Base-by-base conservation (phyloP, 192 early-diverging fungal species). In the Lobosporangium transversale region DNA sequence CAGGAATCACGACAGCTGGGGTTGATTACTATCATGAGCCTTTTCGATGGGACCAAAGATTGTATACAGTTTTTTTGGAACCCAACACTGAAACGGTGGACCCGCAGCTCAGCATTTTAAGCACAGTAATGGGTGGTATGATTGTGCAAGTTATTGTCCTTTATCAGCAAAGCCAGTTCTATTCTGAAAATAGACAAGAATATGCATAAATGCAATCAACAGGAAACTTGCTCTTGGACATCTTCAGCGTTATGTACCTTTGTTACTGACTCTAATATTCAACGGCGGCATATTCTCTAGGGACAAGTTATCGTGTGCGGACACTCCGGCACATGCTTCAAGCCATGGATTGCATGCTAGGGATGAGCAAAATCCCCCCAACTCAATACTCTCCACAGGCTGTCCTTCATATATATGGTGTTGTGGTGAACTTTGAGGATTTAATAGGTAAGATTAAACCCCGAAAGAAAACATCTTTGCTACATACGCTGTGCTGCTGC, bases 1-100 rank as follows among this genome's bases (percentile, higher is more conserved):
- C 88, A 6, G 86, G 84, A 11, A 66, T 85, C n/a, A 73, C 76
- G 43, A 79, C 86, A 4, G 87, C 91, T 11, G 92, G 92, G 53
- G 82, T 81, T 9, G 84, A 89, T 53, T 75, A 85, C 14, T 93
- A 90, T 60, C 58, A 81, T 8, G 92, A 95, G 79, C 94, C 94
- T 36, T 94, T 94, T 37, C 79, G 94, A 24, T 95, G 94, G 94
- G 92, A 95, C 56, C 92, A 95, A 57, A 73, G 89, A 2, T 66
- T 95, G 32, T 85, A 81, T 42, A 86, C 92, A 3, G 80, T 95
- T 31, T 74, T 91, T 43, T 66, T 94, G 23, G 79, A 87, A 56
- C 86, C 86, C 20, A 58, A 69, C 11, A 75, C 62, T n/a, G 70
- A 79, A 50, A 35, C 51, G 44, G 84, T 81, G 60, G 86, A 87